Evolutionary conservation across 1,284 basidiomycete genomes (phyloP).

Genomic region (Pascua sp.): DNA sequence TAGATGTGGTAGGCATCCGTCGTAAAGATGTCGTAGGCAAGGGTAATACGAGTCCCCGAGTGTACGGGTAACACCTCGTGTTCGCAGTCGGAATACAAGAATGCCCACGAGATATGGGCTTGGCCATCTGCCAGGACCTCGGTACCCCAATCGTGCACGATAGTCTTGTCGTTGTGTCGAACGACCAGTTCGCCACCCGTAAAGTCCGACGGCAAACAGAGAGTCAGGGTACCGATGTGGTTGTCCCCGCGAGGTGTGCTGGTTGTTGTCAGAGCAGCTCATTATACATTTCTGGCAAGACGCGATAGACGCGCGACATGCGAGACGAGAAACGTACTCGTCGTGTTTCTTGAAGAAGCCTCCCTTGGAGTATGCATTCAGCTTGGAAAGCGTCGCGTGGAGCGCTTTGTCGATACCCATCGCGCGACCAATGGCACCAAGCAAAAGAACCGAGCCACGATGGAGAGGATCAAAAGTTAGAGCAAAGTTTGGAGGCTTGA

Average conservation of each 20-base stretch:
- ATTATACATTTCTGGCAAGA: too few species aligned
- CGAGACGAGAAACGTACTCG: not conserved
- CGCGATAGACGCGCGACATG: too few species aligned
- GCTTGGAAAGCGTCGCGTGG: constrained; percentile 6
- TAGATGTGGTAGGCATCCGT: too few species aligned
- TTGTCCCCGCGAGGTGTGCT: not conserved
- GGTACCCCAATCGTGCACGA: constrained; percentile 15
- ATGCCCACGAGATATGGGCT: constrained; percentile 13
- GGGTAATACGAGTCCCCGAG: constrained; percentile 51
- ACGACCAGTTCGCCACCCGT: constrained; percentile 26
- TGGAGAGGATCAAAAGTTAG: too few species aligned
- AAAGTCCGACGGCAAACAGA: constrained; percentile 26
- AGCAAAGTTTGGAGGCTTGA: too few species aligned
- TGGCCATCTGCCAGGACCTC: not conserved
- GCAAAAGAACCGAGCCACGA: too few species aligned
- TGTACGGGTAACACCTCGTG: constrained; percentile 52
- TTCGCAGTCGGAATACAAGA: constrained; percentile 53
- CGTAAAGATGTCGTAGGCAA: constrained; percentile 48
- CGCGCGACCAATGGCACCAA: too few species aligned
- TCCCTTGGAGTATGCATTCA: not conserved
- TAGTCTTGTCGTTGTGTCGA: constrained; percentile 8
- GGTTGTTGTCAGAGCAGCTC: too few species aligned
- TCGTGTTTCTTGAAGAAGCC: constrained; percentile 7
- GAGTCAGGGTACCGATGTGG: constrained; percentile 17
- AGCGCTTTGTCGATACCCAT: not conserved